Base-by-base conservation (phyloP, 2,329 filamentous ascomycete genomes). In the Fusarium pseudocircinatum region DNA sequence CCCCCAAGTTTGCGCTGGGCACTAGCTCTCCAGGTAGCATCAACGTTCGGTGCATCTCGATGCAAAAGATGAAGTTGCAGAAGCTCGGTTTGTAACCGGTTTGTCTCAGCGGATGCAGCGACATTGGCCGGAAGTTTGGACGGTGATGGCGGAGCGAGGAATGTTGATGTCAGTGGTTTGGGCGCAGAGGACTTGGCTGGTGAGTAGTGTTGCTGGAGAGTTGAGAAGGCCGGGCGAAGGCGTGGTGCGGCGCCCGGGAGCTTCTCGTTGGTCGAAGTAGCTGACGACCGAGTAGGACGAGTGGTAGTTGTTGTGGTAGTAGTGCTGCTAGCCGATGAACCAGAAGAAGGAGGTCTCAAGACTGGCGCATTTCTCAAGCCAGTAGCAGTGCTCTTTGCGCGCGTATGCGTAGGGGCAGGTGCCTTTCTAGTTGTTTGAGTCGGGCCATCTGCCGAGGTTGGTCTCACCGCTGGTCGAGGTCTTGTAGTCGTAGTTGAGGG, bases 11-110 rank as follows among this genome's bases (percentile, higher is more conserved):
- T 84, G 11, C 73, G 66, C 64, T 84, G 84, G 3, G 91, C 91
- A 75, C 88, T 90, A 5, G 81, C 85, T 67, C 86, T 85, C 89
- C 90, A 93, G 60, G 85, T 82, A 7, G 78, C 75, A 4, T 84
- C 78, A 1, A 85, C 85, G 7, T 78, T 69, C 4, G 79, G 80
- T 7, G 88, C 86, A 60, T 87, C 86, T 70, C 87, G 86, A 79
- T 93, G 91, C 28, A 93, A 79, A 13, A 93, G 82, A 54, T 91
- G 89, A 13, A 93, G 83, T 76, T 92, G 90, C 30, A 93, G 82
- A 4, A 93, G 84, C 78, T 92, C 89, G 4, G 90, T 87, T 79
- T 93, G 91, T 12, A 91, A 82, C 42, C 85, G 86, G 54, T 84
- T 85, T 13, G 86, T 90, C 79, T 91, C 89, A 58, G 87, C 88